These are phyloP conservation scores for Penicillium brasilianum DNA, from an alignment of 2,329 filamentous ascomycete species.

Conservation along the genomic window DNA sequence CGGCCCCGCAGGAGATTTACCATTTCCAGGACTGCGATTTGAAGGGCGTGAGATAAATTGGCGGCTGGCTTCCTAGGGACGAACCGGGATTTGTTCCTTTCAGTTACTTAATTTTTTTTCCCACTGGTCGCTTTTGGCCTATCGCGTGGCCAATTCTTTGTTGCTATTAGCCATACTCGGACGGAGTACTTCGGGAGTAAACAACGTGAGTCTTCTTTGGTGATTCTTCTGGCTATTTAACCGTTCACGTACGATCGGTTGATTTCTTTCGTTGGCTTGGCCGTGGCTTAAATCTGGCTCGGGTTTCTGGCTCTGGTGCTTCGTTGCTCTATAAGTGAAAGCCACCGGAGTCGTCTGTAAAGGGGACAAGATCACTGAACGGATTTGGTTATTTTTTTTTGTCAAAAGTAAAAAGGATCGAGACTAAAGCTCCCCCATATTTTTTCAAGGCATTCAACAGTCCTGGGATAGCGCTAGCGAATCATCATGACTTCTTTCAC, in stretches of 20 bases:
- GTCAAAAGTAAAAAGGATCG: neutral
- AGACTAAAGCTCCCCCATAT: neutral
- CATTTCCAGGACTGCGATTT: conserved; percentile 26
- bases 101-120: neutral
- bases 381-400: too few species aligned
- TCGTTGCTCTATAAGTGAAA: neutral
- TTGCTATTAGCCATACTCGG: neutral
- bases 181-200: neutral
- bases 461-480: neutral
- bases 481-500: conserved; percentile 73
- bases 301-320: neutral
- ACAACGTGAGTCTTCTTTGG: neutral
- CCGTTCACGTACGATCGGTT: conserved; percentile 4
- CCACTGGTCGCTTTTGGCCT: too few species aligned
- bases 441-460: neutral
- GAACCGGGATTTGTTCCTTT: neutral
- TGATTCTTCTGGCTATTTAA: neutral
- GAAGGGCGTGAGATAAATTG: conserved; percentile 1
- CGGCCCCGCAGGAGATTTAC: conserved; percentile 41
- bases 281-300: neutral
- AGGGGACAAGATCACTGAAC: neutral
- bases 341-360: neutral
- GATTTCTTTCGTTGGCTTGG: neutral
- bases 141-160: neutral
- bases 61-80: neutral